Evolutionary conservation across 208 protist species (phyloP), one percentile per base, ranked within the genome.

Genomic region (Acanthamoeba polyphaga): DNA sequence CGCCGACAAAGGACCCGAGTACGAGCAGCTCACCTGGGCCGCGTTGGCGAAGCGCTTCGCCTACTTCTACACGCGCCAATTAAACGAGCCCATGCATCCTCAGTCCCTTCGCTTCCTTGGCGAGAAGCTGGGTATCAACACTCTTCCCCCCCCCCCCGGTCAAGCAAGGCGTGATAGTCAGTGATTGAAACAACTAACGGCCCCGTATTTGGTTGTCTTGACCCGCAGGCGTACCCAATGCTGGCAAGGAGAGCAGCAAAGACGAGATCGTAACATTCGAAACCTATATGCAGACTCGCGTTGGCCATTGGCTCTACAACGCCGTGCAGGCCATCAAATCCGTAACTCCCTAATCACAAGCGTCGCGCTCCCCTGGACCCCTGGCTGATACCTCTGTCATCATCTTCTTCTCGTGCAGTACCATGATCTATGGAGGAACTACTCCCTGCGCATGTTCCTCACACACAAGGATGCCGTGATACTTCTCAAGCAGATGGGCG

Each of bases 271-370:
- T 92, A 5, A 78, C 87, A 4, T 92, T 92, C 19, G 87, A 92
- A n/a, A 92, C 64, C 34, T 92, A 92, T 15, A 78, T 92, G 87
- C 58, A 92, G 24, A 76, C 64, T 10, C 58, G 87, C 1, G 87
- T 92, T 22, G 87, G 87, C 7, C 87, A 92, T 32, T 92, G 87
- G 87, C 87, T 92, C 10, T 92, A 92, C 46, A 70, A 78, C 87
- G 66, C 87, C 60, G 66, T 76, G 9, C 64, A 92, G 60, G 87
- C 87, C n/a, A 92, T 92, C 34, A 92, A 92, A 76, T 74, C 53
- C 43, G 87, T 92, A 29, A 19, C 51, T 29, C 62, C 43, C 43
- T 49, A 49, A 49, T 49, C 43, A 49, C 43, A 46, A 49, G 43
- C 2, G 43, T 49, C 43, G 43, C 43, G 43, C 43, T 49, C 5